phyloP scores from a whole-genome alignment of 139 green algal genomes.

The Chlamydomonas sphaeroides region DNA sequence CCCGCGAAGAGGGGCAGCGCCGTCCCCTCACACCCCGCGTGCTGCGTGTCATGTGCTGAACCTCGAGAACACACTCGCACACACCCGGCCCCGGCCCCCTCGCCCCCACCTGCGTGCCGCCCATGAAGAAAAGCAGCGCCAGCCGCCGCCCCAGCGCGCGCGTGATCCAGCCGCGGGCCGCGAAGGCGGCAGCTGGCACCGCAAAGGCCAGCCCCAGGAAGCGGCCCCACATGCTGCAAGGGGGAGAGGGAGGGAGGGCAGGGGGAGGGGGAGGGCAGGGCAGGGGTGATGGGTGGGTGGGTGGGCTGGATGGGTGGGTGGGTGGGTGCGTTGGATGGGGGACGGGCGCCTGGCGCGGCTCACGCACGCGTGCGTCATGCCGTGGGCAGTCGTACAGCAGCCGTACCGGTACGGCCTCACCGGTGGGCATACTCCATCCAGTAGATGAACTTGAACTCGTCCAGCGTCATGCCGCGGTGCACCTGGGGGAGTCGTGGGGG shows the following conservation, averaged over 20 bases:
- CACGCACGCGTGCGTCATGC: too few relatives aligned
- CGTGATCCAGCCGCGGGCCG: constrained; percentile 70
- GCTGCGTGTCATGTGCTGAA: too few relatives aligned
- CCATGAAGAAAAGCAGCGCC: constrained; percentile 89
- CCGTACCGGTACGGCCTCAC: constrained; percentile 18
- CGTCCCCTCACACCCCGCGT: too few relatives aligned
- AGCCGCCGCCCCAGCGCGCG: constrained; percentile 78
- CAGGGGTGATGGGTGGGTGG: not conserved
- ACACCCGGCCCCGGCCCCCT: too few relatives aligned
- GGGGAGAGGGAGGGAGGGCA: not conserved
- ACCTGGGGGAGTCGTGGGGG: constrained; percentile 44
- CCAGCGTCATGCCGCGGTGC: constrained; percentile 89
- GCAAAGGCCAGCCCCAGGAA: constrained; percentile 85
- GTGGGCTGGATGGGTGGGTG: not conserved
- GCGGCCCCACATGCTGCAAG: constrained; percentile 76
- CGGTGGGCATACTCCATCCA: constrained; percentile 98
- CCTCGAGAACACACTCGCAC: too few relatives aligned
- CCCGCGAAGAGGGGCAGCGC: too few relatives aligned
- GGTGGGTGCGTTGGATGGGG: not conserved
- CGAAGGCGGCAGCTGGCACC: constrained; percentile 87
- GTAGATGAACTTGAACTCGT: constrained; percentile 99
- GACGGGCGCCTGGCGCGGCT: too few relatives aligned
- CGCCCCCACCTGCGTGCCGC: constrained; percentile 64
- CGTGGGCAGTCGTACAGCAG: too few relatives aligned
- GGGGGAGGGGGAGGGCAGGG: not conserved